phyloP scores from a whole-genome alignment of 2,329 filamentous ascomycete species.

The Ceratocystis colombiana region DNA sequence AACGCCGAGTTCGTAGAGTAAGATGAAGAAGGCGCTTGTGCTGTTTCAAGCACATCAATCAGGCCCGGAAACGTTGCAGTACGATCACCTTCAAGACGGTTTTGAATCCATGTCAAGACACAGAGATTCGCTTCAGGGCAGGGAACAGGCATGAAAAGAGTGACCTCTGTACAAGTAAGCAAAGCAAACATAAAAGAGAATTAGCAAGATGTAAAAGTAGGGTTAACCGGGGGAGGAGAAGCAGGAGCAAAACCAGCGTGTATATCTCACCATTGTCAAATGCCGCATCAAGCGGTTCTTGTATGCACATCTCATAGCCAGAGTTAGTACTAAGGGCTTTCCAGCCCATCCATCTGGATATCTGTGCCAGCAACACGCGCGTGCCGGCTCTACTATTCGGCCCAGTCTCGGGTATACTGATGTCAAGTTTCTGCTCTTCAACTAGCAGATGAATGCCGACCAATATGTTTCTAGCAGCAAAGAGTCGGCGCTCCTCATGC shows the following conservation, averaged over 20 bases:
- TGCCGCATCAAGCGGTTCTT: slow-evolving; percentile 37
- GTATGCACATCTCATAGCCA: slow-evolving; percentile 44
- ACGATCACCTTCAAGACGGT: slow-evolving; percentile 36
- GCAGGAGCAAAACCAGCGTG: neutral
- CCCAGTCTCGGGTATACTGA: slow-evolving; percentile 39
- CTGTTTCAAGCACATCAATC: slow-evolving; percentile 33
- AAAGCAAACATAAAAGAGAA: neutral
- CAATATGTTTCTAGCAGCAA: slow-evolving; percentile 55
- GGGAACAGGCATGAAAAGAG: slow-evolving; percentile 28
- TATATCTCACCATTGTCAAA: slow-evolving; percentile 35
- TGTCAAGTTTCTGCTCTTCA: slow-evolving; percentile 78
- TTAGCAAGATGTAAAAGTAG: neutral
- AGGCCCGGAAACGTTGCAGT: slow-evolving; percentile 37
- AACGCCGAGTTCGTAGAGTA: slow-evolving; percentile 5
- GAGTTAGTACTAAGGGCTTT: slow-evolving; percentile 36
- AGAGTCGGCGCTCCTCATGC: slow-evolving; percentile 48
- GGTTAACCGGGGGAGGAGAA: neutral
- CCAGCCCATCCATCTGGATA: slow-evolving; percentile 76
- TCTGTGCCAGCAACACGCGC: slow-evolving; percentile 66
- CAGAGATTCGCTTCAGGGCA: slow-evolving; percentile 32
- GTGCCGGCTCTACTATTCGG: slow-evolving; percentile 44
- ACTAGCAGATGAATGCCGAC: slow-evolving; percentile 74
- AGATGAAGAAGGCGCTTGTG: neutral
- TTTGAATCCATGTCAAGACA: slow-evolving; percentile 46
- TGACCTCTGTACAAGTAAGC: slow-evolving; percentile 29